Evolutionary conservation across 352 stramenopile genomes (phyloP).

Genomic region (Globisporangium cederbergense): DNA sequence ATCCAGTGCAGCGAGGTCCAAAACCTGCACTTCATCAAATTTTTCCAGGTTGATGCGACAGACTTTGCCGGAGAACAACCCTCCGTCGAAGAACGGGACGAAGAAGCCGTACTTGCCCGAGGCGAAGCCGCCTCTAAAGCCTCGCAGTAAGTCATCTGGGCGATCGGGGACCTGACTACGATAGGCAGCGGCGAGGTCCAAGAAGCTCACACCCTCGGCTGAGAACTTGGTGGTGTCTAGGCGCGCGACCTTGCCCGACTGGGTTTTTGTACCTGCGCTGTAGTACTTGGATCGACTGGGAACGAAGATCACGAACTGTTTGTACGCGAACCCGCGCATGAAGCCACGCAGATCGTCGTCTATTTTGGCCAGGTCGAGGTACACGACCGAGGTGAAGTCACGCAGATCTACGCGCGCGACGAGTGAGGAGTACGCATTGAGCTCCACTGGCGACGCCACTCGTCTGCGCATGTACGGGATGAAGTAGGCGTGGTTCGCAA

Average conservation of each 20-base stretch:
- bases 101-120: slow-evolving; percentile 84
- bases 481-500: slow-evolving; percentile 73
- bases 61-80: slow-evolving; percentile 62
- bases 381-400: slow-evolving; percentile 50
- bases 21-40: slow-evolving; percentile 73
- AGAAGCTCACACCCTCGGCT: slow-evolving; percentile 32
- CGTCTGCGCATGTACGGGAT: slow-evolving; percentile 61
- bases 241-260: slow-evolving; percentile 66
- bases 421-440: slow-evolving; percentile 63
- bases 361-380: slow-evolving; percentile 46
- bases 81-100: slow-evolving; percentile 71
- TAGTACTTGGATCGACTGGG: slow-evolving; percentile 43
- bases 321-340: slow-evolving; percentile 68
- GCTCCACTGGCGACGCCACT: slow-evolving; percentile 25
- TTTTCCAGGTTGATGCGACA: slow-evolving; percentile 78
- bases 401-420: slow-evolving; percentile 59
- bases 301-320: slow-evolving; percentile 66
- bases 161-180: slow-evolving; percentile 71
- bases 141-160: slow-evolving; percentile 51
- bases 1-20: slow-evolving; percentile 59
- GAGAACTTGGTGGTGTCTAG: slow-evolving; percentile 74
- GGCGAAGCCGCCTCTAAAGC: slow-evolving; percentile 62
- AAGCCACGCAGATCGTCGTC: slow-evolving; percentile 60
- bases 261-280: slow-evolving; percentile 19
- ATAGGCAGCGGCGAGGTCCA: slow-evolving; percentile 50